Percentiles rank a stretch among this genome's conserved stretches.
Conservation (phyloP, 257 asterid species). For the Solanum gracilifrons region DNA sequence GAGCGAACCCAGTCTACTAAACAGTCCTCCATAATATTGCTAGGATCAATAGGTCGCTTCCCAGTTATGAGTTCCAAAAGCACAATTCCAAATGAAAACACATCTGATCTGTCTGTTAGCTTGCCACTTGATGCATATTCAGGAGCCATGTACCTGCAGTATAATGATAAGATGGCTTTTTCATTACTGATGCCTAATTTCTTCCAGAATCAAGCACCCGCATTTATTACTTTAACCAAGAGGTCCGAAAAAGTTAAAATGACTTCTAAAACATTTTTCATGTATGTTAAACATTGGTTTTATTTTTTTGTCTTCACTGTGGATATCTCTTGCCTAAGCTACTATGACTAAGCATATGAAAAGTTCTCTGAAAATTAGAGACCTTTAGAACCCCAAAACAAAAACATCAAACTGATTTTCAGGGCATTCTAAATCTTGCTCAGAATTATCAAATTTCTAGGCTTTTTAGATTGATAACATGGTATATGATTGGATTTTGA, state of each 20-base stretch:
- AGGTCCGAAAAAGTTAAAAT: neutral
- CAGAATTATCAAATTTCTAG: neutral
- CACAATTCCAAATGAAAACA: slow-evolving; percentile 90
- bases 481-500: neutral
- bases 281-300: neutral
- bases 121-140: slow-evolving; percentile 94
- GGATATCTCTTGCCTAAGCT: neutral
- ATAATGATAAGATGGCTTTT: neutral
- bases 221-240: neutral
- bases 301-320: neutral
- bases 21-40: slow-evolving; percentile 68
- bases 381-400: neutral
- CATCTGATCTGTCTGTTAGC: slow-evolving; percentile 78
- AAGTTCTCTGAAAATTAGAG: neutral
- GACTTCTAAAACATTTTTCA: neutral
- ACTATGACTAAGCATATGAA: neutral
- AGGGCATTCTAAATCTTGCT: neutral
- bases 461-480: neutral
- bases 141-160: slow-evolving; percentile 74
- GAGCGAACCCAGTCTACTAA: slow-evolving; percentile 82
- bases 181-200: neutral
- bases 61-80: slow-evolving; percentile 86
- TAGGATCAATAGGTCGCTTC: slow-evolving; percentile 61
- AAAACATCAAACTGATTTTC: neutral
- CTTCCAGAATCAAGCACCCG: neutral